A percentile compares a stretch with the other conserved stretches of the same genome.
Conservation (phyloP, 805 yeast species). For the Metschnikowia lachancei region DNA sequence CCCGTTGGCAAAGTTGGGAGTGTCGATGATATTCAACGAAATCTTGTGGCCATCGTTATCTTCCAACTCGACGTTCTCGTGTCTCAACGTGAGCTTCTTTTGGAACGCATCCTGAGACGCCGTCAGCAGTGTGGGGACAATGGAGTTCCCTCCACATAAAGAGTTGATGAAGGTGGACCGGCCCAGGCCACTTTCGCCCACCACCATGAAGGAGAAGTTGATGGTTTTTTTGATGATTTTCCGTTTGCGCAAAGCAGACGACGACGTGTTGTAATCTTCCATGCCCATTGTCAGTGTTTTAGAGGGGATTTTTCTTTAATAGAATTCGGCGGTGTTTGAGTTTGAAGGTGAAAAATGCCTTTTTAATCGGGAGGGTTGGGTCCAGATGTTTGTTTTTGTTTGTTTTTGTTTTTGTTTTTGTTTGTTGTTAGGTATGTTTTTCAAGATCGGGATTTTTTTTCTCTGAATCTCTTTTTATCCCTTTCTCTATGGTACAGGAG, state of each 20-base stretch:
- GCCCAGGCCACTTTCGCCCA: constrained; percentile 85
- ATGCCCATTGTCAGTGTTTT: constrained; percentile 2
- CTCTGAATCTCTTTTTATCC: neutral
- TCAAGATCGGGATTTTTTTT: neutral
- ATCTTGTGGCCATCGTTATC: constrained; percentile 85
- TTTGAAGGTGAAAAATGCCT: too few species aligned
- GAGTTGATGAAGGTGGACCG: constrained; percentile 92
- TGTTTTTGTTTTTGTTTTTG: neutral
- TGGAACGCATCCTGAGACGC: constrained; percentile 52
- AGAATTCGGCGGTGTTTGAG: too few species aligned
- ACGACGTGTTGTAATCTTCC: constrained; percentile 28
- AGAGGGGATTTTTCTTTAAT: neutral
- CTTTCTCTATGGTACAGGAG: too few species aligned
- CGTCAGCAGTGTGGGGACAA: constrained; percentile 69
- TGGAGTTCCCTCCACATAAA: constrained; percentile 76
- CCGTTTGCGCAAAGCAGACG: constrained; percentile 54
- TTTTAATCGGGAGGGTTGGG: too few species aligned
- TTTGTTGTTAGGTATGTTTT: neutral
- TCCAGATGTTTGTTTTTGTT: too few species aligned
- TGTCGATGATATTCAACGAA: constrained; percentile 70
- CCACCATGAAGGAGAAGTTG: constrained; percentile 81
- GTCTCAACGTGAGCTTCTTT: constrained; percentile 59
- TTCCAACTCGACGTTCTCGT: constrained; percentile 79
- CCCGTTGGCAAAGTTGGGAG: constrained; percentile 80
- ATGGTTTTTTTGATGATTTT: constrained; percentile 80